Percentiles rank a stretch among this genome's conserved stretches.
These are phyloP conservation scores for Ricinus communis DNA, from an alignment of 345 rosid species.

Conservation along the genomic window DNA sequence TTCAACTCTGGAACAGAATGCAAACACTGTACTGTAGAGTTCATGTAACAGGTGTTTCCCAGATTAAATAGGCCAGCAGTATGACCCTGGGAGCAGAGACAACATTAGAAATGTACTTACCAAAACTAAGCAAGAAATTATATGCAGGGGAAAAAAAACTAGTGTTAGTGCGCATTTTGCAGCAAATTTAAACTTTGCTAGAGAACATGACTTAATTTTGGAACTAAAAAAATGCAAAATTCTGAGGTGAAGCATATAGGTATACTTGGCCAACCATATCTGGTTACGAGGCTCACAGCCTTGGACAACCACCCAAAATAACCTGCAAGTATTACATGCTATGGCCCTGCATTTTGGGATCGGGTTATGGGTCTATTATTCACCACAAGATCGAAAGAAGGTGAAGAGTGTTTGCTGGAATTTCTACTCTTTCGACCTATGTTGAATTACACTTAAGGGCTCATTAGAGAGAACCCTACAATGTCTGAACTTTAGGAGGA, in stretches of 20 bases:
- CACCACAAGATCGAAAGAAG: too few relatives aligned
- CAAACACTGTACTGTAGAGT: constrained; percentile 91
- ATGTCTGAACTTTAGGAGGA: too few relatives aligned
- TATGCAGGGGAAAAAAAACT: background rate
- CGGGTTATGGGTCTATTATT: too few relatives aligned
- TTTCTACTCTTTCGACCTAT: too few relatives aligned
- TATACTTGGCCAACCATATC: background rate
- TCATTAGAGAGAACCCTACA: too few relatives aligned
- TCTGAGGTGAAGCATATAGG: background rate
- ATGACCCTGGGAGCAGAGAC: constrained; percentile 67
- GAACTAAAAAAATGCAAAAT: background rate
- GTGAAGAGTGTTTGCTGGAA: too few relatives aligned
- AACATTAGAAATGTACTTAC: background rate
- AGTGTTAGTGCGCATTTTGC: background rate
- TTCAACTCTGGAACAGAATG: constrained; percentile 98
- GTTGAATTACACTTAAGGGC: too few relatives aligned
- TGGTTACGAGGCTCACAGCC: background rate
- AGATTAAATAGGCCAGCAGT: constrained; percentile 89
- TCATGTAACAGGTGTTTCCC: constrained; percentile 99
- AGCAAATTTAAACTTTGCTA: background rate
- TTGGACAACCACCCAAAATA: background rate
- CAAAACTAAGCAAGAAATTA: constrained; percentile 7
- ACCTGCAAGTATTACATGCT: background rate
- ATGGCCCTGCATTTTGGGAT: too few relatives aligned
- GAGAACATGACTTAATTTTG: background rate